Evolutionary conservation across 2,329 filamentous ascomycete genomes (phyloP).

Genomic region (Paecilomyces sp.): DNA sequence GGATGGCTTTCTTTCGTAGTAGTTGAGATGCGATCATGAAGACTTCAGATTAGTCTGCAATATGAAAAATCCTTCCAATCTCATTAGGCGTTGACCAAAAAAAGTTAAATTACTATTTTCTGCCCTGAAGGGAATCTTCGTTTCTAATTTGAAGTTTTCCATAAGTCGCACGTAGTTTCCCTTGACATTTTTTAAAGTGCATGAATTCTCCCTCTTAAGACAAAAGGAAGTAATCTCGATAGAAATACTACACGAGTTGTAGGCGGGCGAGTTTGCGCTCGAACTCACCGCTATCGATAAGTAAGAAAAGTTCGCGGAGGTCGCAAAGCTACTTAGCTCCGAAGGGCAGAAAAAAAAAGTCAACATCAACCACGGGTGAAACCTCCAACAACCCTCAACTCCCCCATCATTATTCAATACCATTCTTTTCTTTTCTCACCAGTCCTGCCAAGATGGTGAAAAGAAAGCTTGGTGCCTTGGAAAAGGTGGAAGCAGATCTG

Average conservation of each 20-base stretch:
- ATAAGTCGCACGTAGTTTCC: background rate
- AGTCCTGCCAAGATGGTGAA: conserved; percentile 57
- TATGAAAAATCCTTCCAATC: background rate
- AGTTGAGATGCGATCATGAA: conserved; percentile 38
- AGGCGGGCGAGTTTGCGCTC: background rate
- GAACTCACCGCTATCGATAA: conserved; percentile 5
- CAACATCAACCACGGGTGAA: background rate
- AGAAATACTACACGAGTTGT: background rate
- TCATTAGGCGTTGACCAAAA: background rate
- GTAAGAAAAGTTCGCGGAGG: background rate
- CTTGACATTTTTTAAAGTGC: background rate
- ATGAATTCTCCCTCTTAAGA: background rate
- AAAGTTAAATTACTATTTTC: background rate
- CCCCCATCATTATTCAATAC: conserved; percentile 76
- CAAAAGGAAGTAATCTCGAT: too few relatives aligned
- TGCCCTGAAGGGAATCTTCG: background rate
- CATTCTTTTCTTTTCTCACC: conserved; percentile 47
- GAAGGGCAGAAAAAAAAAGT: conserved; percentile 3
- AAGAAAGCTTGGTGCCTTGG: conserved; percentile 81
- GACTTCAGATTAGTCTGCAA: conserved; percentile 4
- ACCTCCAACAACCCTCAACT: conserved; percentile 43
- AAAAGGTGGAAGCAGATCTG: conserved; percentile 91
- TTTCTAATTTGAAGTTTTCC: background rate
- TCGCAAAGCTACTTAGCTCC: background rate
- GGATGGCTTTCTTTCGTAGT: conserved; percentile 33